Conservation (phyloP, 2,329 filamentous ascomycete genomes). For the Diaporthe amygdali region DNA sequence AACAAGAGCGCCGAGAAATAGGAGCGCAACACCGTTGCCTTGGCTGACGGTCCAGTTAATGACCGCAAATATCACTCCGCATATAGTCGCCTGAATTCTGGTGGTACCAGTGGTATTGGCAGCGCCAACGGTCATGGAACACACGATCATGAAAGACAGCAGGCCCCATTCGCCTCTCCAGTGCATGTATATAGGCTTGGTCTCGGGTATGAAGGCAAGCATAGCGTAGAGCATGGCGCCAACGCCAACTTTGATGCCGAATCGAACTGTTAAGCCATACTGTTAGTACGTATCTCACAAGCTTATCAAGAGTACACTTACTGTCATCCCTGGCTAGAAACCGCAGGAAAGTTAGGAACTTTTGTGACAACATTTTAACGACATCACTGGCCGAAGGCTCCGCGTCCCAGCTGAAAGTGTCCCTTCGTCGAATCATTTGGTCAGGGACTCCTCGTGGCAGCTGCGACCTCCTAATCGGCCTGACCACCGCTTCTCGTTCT, state of each 20-base stretch:
- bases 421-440: slow-evolving; percentile 55
- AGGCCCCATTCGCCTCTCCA: slow-evolving; percentile 98
- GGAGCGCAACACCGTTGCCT: slow-evolving; percentile 77
- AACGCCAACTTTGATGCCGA: slow-evolving; percentile 91
- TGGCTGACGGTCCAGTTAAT: slow-evolving; percentile 78
- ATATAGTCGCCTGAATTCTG: slow-evolving; percentile 83
- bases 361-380: slow-evolving; percentile 51
- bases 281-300: slow-evolving; percentile 29
- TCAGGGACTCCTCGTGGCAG: slow-evolving; percentile 62
- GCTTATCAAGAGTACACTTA: slow-evolving; percentile 32
- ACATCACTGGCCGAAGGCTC: slow-evolving; percentile 51
- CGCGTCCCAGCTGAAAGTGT: slow-evolving; percentile 63
- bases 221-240: slow-evolving; percentile 89
- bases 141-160: slow-evolving; percentile 96
- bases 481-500: slow-evolving; percentile 50
- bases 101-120: slow-evolving; percentile 91
- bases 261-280: slow-evolving; percentile 54
- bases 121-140: slow-evolving; percentile 95
- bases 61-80: slow-evolving; percentile 79
- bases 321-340: slow-evolving; percentile 60
- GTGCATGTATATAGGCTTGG: slow-evolving; percentile 79
- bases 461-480: slow-evolving; percentile 57
- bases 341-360: slow-evolving; percentile 49
- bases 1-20: slow-evolving; percentile 81
- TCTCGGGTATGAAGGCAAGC: slow-evolving; percentile 82